A percentile compares a stretch with the other conserved stretches of the same genome.
Evolutionary conservation across 208 protist species (phyloP).

Genomic region (Acanthamoeba lugdunensis): DNA sequence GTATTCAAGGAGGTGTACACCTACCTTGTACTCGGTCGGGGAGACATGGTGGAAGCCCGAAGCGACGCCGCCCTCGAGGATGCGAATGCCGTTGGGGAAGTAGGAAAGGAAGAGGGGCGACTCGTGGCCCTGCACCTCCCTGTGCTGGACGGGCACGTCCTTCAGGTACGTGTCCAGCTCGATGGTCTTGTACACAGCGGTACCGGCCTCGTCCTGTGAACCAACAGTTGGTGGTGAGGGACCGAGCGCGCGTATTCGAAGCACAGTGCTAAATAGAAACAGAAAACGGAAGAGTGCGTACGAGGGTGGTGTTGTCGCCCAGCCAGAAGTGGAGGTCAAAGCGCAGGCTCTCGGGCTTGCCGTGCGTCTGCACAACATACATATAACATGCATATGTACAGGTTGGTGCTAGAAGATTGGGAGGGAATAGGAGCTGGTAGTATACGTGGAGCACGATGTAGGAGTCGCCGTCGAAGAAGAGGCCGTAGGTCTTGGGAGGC

Average conservation of each 20-base stretch:
- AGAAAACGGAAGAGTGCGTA: background rate
- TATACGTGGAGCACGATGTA: conserved; percentile 86
- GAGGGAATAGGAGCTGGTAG: background rate
- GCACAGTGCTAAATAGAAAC: too few species aligned
- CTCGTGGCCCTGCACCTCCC: conserved; percentile 86
- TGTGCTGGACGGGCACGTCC: conserved; percentile 85
- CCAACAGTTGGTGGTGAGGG: too few species aligned
- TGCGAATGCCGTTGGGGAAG: conserved; percentile 74
- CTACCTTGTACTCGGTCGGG: conserved; percentile 76
- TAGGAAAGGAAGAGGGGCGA: conserved; percentile 74
- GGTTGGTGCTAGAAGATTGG: background rate
- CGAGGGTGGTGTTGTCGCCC: conserved; percentile 60
- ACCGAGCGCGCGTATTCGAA: too few species aligned
- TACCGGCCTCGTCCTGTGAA: conserved; percentile 70
- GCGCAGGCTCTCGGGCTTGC: background rate
- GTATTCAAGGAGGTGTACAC: background rate
- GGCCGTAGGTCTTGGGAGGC: conserved; percentile 75
- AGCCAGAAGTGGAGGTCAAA: conserved; percentile 74
- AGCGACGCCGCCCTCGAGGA: conserved; percentile 85
- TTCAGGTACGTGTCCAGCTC: conserved; percentile 88
- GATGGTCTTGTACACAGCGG: conserved; percentile 82
- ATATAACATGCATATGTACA: too few species aligned
- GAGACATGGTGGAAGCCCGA: conserved; percentile 87
- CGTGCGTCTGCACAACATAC: background rate
- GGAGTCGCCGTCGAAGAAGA: conserved; percentile 86